A percentile compares a stretch with the other conserved stretches of the same genome.
Evolutionary conservation across 2,329 filamentous ascomycete genomes (phyloP).

Genomic region (Curvularia lunata): DNA sequence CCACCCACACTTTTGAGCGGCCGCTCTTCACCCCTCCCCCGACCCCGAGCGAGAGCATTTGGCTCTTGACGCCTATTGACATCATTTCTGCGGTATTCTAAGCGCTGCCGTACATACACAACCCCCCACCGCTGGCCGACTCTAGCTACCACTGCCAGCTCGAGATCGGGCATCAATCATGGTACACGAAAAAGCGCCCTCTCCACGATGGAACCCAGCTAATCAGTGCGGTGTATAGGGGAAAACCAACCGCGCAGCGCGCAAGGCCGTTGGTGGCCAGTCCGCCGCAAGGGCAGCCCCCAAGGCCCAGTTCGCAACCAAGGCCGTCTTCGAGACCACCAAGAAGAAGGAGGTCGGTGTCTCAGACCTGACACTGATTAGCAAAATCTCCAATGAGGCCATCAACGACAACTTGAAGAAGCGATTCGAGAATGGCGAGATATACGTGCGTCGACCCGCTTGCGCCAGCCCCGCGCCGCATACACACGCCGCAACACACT

Average conservation of each 20-base stretch:
- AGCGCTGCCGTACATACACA: constrained; percentile 16
- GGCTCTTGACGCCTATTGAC: constrained; percentile 9
- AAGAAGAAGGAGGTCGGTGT: constrained; percentile 99
- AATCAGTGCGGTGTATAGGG: constrained; percentile 49
- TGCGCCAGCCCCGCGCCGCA: constrained; percentile 32
- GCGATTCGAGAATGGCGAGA: constrained; percentile 95
- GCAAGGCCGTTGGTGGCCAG: constrained; percentile 56
- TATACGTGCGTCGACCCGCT: constrained; percentile 69
- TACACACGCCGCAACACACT: constrained; percentile 15
- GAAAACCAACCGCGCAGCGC: constrained; percentile 64
- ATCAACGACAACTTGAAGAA: constrained; percentile 99
- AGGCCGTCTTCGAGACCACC: constrained; percentile 91
- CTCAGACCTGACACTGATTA: constrained; percentile 94
- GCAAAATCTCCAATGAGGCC: constrained; percentile 98
- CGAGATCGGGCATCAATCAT: constrained; percentile 45
- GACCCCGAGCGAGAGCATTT: background rate
- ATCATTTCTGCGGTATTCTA: constrained; percentile 2
- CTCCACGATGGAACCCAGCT: constrained; percentile 19
- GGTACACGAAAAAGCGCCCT: constrained; percentile 30
- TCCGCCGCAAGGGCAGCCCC: constrained; percentile 51
- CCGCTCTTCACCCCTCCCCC: constrained; percentile 13
- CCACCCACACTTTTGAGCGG: constrained; percentile 14
- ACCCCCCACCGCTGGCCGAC: constrained; percentile 18
- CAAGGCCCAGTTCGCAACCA: constrained; percentile 77
- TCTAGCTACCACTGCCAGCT: constrained; percentile 27